Base-by-base conservation (phyloP, 352 stramenopile species). In the Plasmopara halstedii region DNA sequence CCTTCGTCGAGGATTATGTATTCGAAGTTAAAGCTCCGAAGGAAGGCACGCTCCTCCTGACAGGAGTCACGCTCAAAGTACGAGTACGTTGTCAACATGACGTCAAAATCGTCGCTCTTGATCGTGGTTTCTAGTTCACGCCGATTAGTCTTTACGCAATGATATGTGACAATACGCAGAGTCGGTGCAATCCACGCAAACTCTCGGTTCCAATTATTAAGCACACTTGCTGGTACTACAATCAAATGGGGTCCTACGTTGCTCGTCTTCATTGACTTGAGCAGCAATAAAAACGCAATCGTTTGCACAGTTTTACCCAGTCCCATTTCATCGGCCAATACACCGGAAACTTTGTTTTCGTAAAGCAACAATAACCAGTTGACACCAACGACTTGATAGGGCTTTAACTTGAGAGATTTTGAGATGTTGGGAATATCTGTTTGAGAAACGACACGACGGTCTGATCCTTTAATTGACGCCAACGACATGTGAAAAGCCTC, bases 1-100 rank as follows among this genome's bases (percentile, higher is more conserved):
- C 83, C 88, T 65, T 97, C 88, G 42, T 97, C 88, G n/a, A 97
- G 53, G 26, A 97, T 86, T 72, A 97, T 85, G 66, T 95, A 97
- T n/a, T 84, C 83, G 45, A 93, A 92, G 1, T 64, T 47, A 37
- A 94, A 91, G 18, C 63, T 81, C 14, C 77, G 65, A 17, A 93
- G 55, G 37, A 90, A 93, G 27, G 73, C 62, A 13, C 82, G 70
- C 47, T 97, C 88, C 18, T 94, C 78, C 50, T 83, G 74, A 38
- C 67, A 81, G 17, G 67, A 71, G 54, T 96, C 85, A 14, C 82
- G 73, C 53, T 97, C 88, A 67, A 95, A 97, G 55, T 95, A 90
- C 23, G 85, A 68, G 57, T 96, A 97, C 1, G 88, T 97, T 0
- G 85, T 96, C 11, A 97, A 70, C 21, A 97, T 58, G 6, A 96